Evolutionary conservation across 495 filamentous ascomycete species (phyloP).

Genomic region (Massariosphaeria phaeospora): DNA sequence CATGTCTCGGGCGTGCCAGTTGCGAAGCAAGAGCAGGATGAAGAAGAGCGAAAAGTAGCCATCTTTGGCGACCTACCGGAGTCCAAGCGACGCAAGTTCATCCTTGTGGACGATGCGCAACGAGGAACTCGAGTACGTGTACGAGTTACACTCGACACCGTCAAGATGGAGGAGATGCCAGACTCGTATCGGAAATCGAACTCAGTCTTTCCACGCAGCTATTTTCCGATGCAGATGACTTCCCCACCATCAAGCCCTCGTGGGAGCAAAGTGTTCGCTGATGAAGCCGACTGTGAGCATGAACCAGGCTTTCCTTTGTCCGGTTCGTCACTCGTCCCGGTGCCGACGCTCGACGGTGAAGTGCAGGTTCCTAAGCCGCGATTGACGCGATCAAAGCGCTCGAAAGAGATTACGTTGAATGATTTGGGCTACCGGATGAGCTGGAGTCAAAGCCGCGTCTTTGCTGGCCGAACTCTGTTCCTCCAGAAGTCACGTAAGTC

Average conservation of each 20-base stretch:
- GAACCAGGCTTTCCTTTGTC: slow-evolving; percentile 39
- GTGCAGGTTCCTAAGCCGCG: slow-evolving; percentile 67
- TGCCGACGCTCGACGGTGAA: slow-evolving; percentile 72
- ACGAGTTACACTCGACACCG: slow-evolving; percentile 77
- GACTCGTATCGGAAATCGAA: slow-evolving; percentile 86
- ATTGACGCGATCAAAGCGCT: slow-evolving; percentile 58
- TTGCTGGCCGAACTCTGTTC: slow-evolving; percentile 78
- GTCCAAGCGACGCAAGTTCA: slow-evolving; percentile 88
- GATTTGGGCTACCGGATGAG: slow-evolving; percentile 92
- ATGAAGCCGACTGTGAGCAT: slow-evolving; percentile 49
- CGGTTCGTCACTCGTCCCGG: slow-evolving; percentile 58
- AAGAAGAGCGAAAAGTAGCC: slow-evolving; percentile 49
- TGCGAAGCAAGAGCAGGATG: slow-evolving; percentile 41
- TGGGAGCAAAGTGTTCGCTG: slow-evolving; percentile 62
- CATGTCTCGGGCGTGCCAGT: slow-evolving; percentile 37
- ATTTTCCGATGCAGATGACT: slow-evolving; percentile 83
- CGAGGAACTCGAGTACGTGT: slow-evolving; percentile 68
- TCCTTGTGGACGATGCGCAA: slow-evolving; percentile 83
- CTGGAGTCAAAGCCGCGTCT: slow-evolving; percentile 87
- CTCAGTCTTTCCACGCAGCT: slow-evolving; percentile 83
- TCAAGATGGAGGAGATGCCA: slow-evolving; percentile 88
- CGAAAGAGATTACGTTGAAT: slow-evolving; percentile 80
- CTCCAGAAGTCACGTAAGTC: slow-evolving; percentile 87
- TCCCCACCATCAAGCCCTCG: slow-evolving; percentile 62
- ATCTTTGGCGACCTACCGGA: slow-evolving; percentile 84